Evolutionary conservation across 225 moss, liverwort and hornwort species (phyloP), one percentile per base, ranked within the genome.

Genomic region (Bryum argenteum): DNA sequence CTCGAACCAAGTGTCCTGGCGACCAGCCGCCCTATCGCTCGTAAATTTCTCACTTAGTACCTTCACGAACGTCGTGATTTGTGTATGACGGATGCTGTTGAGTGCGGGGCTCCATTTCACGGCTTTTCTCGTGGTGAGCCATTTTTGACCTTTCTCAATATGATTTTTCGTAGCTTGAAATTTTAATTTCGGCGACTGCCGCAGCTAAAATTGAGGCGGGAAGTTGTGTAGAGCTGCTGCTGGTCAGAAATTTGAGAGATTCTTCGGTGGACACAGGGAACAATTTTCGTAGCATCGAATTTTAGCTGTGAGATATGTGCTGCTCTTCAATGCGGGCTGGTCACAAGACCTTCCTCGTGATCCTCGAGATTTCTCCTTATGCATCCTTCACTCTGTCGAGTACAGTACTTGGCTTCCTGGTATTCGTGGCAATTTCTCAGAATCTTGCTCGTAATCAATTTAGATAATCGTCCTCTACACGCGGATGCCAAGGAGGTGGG

Each of bases 331-430:
- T 38, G 43, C 58, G 69, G 15, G 54, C 24, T 61, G 53, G 43
- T 61, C 20, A 40, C 63, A 45, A 2, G 20, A 10, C 19, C 55
- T 69, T 61, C 50, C 58, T 56, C 24, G 53, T 67, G 54, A 20
- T 10, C 8, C 10, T 21, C 15, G 22, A 48, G 22, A 48, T 71
- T 52, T 16, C 20, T 52, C 52, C 38, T 33, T 26, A 11, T 26
- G 11, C 12, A 11, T 45, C 18, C 43, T 58, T 57, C 23, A 69
- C 56, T 41, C 23, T 44, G 22, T 60, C 61, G 50, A 39, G 71
- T 52, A 61, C 52, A 20, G 39, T 62, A 40, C 58, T 33, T 70
- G 44, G 60, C 38, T 61, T 17, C 61, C 50, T 21, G 51, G 50
- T 39, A 50, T 59, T 37, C 70, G 26, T 41, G 70, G 22, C 54